Conservation (phyloP, 768 basidiomycete genomes). For the Mycena latifolia region DNA sequence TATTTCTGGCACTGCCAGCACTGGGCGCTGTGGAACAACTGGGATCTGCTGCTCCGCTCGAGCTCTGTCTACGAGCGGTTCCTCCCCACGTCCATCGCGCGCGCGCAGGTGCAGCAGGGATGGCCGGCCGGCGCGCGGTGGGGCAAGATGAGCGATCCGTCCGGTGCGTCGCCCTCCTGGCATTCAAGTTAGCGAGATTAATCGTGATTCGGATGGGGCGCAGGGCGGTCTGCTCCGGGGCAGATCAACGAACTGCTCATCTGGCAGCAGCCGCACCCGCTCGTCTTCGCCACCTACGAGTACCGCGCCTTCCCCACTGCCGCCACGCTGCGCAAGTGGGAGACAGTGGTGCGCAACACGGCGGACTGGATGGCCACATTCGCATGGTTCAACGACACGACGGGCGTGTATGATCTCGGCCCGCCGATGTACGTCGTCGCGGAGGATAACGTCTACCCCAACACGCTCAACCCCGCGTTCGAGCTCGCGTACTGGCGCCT, state of each 20-base stretch:
- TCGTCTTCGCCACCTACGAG: slow-evolving; percentile 70
- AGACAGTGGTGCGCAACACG: slow-evolving; percentile 60
- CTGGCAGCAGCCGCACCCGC: slow-evolving; percentile 73
- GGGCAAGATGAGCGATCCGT: slow-evolving; percentile 75
- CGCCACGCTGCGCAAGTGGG: slow-evolving; percentile 64
- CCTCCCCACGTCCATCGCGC: slow-evolving; percentile 56
- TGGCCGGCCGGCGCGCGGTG: slow-evolving; percentile 68
- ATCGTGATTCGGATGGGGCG: too few relatives aligned
- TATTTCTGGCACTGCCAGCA: slow-evolving; percentile 71
- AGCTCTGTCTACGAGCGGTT: slow-evolving; percentile 60
- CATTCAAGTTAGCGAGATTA: background rate
- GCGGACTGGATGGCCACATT: slow-evolving; percentile 74
- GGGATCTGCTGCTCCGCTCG: slow-evolving; percentile 64
- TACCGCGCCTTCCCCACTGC: slow-evolving; percentile 58
- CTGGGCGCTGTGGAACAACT: slow-evolving; percentile 73
- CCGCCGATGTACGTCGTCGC: slow-evolving; percentile 71
- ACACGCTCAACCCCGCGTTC: slow-evolving; percentile 67
- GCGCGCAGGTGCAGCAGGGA: slow-evolving; percentile 66
- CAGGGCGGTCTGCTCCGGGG: slow-evolving; percentile 63
- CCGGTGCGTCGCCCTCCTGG: slow-evolving; percentile 44
- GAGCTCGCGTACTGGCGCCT: slow-evolving; percentile 72
- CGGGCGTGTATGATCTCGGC: slow-evolving; percentile 64
- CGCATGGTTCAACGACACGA: slow-evolving; percentile 63
- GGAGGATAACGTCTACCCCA: slow-evolving; percentile 68
- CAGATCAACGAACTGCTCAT: slow-evolving; percentile 74